Base-by-base conservation (phyloP, 352 stramenopile species). In the Plasmopara viticola region DNA sequence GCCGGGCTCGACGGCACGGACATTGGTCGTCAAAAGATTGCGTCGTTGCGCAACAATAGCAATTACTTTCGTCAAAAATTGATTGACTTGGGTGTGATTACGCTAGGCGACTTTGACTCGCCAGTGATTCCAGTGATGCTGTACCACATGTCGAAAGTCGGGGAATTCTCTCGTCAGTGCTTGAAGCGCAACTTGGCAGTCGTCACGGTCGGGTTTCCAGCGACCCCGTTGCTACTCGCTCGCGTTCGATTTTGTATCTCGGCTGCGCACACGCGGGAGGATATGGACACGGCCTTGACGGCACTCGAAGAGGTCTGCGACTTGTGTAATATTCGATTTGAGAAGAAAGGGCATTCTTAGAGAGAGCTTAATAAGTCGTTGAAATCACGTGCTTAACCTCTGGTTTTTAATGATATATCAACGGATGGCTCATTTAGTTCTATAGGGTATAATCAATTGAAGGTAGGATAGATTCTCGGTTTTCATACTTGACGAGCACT, bases 81-180 rank as follows among this genome's bases (percentile, higher is more conserved):
- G 28, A 89, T 93, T 10, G 78, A 97, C 39, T 96, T 98, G 82
- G 96, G 96, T 9, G 87, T 69, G 56, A 91, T 88, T 28, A 89
- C 90, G 25, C 65, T 95, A 0, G 97, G 96, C 28, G 79, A 98
- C 60, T 98, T 97, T 48, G 96, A 99, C 68, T 98, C 90, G 39
- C 96, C 97, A 15, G 94, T 99, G 44, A 98, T 99, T 62, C 97
- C 97, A 0, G 91, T 99, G 40, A 98, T 99, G 90, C 69, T 99
- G 34, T 99, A 98, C 77, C 90, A 97, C 63, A 95, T 97, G 44
- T 97, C 88, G 12, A 99, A 99, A 74, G 97, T 99, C 40, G 85
- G 87, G 12, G 93, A 96, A 38, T 99, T 99, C 67, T 98, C 89
- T n/a, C 83, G 94, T 20, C 78, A 98, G 60, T 98, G 94, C 49